These are phyloP conservation scores for Aspergillus clavatus DNA, from an alignment of 2,329 filamentous ascomycete species.

Conservation along the genomic window DNA sequence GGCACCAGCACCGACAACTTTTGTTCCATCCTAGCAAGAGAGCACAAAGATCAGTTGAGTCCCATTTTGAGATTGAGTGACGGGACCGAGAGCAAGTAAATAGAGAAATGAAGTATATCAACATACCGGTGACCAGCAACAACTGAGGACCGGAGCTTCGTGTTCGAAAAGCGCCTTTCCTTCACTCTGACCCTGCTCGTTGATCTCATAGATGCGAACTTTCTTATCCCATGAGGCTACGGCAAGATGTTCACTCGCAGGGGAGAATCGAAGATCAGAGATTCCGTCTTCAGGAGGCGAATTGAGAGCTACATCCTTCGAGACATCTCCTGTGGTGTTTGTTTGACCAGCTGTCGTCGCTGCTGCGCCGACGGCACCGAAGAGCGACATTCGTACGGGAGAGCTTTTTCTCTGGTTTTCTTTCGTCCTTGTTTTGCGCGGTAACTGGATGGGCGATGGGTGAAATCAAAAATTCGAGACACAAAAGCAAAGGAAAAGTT, in stretches of 20 bases:
- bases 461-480: background rate
- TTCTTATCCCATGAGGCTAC: slow-evolving; percentile 97
- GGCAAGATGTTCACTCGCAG: slow-evolving; percentile 72
- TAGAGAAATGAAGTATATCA: slow-evolving; percentile 2
- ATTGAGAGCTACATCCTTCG: slow-evolving; percentile 75
- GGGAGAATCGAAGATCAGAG: slow-evolving; percentile 79
- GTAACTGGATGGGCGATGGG: background rate
- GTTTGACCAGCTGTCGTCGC: slow-evolving; percentile 48
- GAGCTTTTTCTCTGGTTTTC: slow-evolving; percentile 13
- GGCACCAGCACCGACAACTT: slow-evolving; percentile 79
- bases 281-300: slow-evolving; percentile 84
- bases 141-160: slow-evolving; percentile 75
- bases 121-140: slow-evolving; percentile 81
- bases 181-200: slow-evolving; percentile 68
- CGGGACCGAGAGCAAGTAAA: background rate
- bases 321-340: slow-evolving; percentile 83
- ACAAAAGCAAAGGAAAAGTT: background rate
- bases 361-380: slow-evolving; percentile 49
- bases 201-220: slow-evolving; percentile 93
- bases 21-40: slow-evolving; percentile 72
- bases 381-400: slow-evolving; percentile 43
- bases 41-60: slow-evolving; percentile 3
- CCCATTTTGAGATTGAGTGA: too few relatives aligned
- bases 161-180: slow-evolving; percentile 84
- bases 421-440: background rate